Evolutionary conservation across 2,329 filamentous ascomycete genomes (phyloP), one percentile per base, ranked within the genome.

Genomic region (Claviceps capensis): DNA sequence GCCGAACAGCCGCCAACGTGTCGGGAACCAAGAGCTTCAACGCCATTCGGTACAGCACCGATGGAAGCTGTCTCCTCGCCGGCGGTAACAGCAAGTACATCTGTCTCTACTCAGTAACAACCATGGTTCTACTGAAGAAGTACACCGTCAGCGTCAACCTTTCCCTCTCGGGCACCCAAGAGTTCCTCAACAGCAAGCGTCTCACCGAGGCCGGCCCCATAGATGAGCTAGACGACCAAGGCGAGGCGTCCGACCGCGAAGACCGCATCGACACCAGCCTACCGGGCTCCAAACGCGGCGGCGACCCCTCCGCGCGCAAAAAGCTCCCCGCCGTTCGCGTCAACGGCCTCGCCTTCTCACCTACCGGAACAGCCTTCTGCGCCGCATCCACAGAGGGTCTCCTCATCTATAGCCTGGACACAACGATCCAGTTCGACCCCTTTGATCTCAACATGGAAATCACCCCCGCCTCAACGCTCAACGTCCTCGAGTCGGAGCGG

Each of bases 31-130:
- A 98, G 66, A 85, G 82, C 58, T 98, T 95, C 71, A 84, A 79
- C 61, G 86, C 85, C 6, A 86, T 98, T 58, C 81, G 80, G 51
- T 98, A 97, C 70, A 95, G 89, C 65, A 85, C 88, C 1, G 93
- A 98, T 63, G 93, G 93, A 13, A 86, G 82, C 56, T 96, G 93
- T 61, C 75, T 98, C 11, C 74, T 98, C 42, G 93, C 91, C 1
- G 90, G 82, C 47, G 93, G 93, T 36, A 95, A 93, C 74, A 96
- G 89, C 82, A 98, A 98, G 71, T 96, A 95, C 67, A 96, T 98
- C 50, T 97, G 93, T 65, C 69, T 98, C 53, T 98, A 98, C 69
- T 91, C 94, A n/a, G 88, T 95, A 36, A 82, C 83, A 53, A 95
- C 91, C 0, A 89, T 93, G 66, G 88, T 93, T 0, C 72, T 98